Evolutionary conservation across 2,329 filamentous ascomycete species (phyloP), one percentile per base, ranked within the genome.

Genomic region (Epicoccum nigrum): DNA sequence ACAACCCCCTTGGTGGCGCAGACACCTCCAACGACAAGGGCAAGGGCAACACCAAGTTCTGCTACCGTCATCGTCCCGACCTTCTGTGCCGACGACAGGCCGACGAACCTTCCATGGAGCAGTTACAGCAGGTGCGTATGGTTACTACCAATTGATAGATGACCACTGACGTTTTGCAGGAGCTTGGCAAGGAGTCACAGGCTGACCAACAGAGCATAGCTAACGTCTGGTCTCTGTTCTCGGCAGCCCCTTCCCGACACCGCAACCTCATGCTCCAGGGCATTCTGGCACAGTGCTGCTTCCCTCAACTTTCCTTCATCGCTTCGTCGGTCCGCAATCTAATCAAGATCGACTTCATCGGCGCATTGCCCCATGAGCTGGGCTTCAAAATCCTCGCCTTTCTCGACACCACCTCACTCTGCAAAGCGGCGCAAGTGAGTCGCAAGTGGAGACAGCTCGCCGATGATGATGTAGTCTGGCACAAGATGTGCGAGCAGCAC

Each of bases 391-490:
- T 99, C 30, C 81, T 99, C 2, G 92, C 88, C 64, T 94, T 89
- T 65, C 86, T 99, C 51, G 94, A 99, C 72, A 97, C 93, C 1
- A 88, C 89, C 2, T 97, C 93, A 0, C 82, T 99, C 0, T 97
- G 94, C 79, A 96, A 96, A 72, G 93, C 94, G 1, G 91, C 94
- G 0, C 92, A 97, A 73, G 94, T 99, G 47, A 97, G 91, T 70
- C 85, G 86, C 51, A 83, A 87, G 63, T 99, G 94, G 94, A 84
- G 90, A 56, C 84, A 84, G 50, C 78, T 99, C 32, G 93, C 94
- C n/a, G 94, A 97, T 65, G 93, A 97, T 68, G 93, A 99, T 72
- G 89, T 96, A 7, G 93, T 99, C 4, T 99, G 94, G 94, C 90
- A 97, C 69, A 89, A 88, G 58, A 97, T 97, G 92, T 99, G 94